Percentiles rank a stretch among this genome's conserved stretches.
Conservation (phyloP, 2,329 filamentous ascomycete species). For the Teratosphaeria nubilosa region DNA sequence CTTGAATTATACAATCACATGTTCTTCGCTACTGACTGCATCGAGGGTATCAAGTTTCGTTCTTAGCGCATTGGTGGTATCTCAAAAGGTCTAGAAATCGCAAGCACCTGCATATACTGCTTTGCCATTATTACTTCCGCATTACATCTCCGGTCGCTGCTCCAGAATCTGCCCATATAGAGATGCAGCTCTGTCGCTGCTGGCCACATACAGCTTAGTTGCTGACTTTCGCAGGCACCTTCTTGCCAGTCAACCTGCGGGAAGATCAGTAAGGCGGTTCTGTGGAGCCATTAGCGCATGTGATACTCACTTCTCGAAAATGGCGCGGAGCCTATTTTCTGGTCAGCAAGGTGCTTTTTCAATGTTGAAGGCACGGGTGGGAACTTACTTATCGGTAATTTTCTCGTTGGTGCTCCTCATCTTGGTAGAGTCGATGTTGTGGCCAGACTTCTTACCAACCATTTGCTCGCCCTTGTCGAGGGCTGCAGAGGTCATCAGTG, state of each 20-base stretch:
- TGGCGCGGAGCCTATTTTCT: constrained; percentile 4
- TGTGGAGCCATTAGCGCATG: not conserved
- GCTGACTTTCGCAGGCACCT: constrained; percentile 9
- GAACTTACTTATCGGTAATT: constrained; percentile 2
- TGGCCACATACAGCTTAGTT: constrained; percentile 4
- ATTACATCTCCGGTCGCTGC: not conserved
- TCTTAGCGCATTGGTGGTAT: not conserved
- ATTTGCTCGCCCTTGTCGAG: constrained; percentile 8
- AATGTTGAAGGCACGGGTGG: not conserved
- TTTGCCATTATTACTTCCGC: not conserved
- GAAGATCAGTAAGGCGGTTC: not conserved
- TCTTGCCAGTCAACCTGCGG: constrained; percentile 9
- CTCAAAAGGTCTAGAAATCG: not conserved
- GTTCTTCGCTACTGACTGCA: not conserved
- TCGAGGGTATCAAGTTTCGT: not conserved
- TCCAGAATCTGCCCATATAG: not conserved
- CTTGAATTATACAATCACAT: not conserved
- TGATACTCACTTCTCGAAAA: constrained; percentile 8
- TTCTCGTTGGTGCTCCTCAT: constrained; percentile 12
- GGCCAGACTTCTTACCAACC: constrained; percentile 6
- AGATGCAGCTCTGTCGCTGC: not conserved
- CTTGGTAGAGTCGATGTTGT: constrained; percentile 7
- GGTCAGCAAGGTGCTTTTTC: constrained; percentile 1
- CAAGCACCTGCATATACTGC: not conserved
- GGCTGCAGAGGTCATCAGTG: not conserved